Evolutionary conservation across 495 filamentous ascomycete species (phyloP).

Genomic region (Amphirosellinia nigrospora): DNA sequence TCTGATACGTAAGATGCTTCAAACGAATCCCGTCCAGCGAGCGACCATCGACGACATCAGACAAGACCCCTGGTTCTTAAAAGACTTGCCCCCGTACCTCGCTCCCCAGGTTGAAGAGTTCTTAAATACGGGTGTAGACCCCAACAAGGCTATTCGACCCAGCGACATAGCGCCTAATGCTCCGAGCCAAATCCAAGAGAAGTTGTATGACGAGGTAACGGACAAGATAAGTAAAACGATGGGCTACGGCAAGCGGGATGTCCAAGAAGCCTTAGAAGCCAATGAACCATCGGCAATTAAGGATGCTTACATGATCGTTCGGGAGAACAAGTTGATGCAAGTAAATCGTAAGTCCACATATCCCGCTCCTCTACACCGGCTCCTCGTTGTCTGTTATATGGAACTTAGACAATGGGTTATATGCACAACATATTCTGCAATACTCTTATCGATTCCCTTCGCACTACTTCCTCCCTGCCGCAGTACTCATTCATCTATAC

Average conservation of each 20-base stretch:
- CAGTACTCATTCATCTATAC: not conserved
- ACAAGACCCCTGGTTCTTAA: slow-evolving; percentile 91
- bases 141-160: slow-evolving; percentile 84
- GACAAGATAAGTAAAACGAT: slow-evolving; percentile 96
- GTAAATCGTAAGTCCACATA: slow-evolving; percentile 73
- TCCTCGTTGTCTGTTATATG: not conserved
- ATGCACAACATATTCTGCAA: slow-evolving; percentile 16
- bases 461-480: not conserved
- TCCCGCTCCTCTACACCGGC: slow-evolving; percentile 7
- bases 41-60: slow-evolving; percentile 94
- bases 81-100: slow-evolving; percentile 83
- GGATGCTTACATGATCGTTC: slow-evolving; percentile 96
- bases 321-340: slow-evolving; percentile 98
- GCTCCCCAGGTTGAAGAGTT: slow-evolving; percentile 92
- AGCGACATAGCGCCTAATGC: slow-evolving; percentile 79
- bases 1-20: slow-evolving; percentile 91
- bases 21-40: slow-evolving; percentile 91
- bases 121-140: slow-evolving; percentile 88
- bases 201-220: slow-evolving; percentile 88
- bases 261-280: slow-evolving; percentile 88
- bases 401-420: not conserved
- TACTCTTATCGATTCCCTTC: not conserved
- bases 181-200: slow-evolving; percentile 76
- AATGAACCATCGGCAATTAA: slow-evolving; percentile 97
- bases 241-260: slow-evolving; percentile 94